These are phyloP conservation scores for Aschersonia sp. DNA, from an alignment of 2,329 filamentous ascomycete genomes.

Conservation along the genomic window DNA sequence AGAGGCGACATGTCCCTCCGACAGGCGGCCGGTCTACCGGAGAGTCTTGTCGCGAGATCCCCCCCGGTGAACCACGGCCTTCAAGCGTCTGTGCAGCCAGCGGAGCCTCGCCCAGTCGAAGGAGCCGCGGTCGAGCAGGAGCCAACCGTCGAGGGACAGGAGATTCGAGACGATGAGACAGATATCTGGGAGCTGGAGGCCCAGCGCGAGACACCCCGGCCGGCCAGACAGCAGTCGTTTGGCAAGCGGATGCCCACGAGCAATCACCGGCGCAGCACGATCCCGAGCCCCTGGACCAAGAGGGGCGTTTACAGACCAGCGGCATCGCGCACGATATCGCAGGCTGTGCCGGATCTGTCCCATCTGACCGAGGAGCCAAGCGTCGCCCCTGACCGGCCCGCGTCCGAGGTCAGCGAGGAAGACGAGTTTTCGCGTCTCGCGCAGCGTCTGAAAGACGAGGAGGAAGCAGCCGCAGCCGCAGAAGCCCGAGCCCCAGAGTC, in stretches of 20 bases:
- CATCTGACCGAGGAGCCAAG: constrained; percentile 3
- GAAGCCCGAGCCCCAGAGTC: constrained; percentile 7
- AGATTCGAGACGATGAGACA: constrained; percentile 24
- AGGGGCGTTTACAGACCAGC: constrained; percentile 6
- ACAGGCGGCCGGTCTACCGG: constrained; percentile 10
- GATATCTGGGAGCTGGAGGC: constrained; percentile 46
- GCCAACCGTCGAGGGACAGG: constrained; percentile 6
- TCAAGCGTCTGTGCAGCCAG: not conserved
- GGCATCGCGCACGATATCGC: constrained; percentile 2
- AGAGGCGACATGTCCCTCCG: constrained; percentile 19
- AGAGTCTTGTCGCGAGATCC: not conserved
- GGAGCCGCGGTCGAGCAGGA: not conserved
- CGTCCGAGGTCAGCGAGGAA: constrained; percentile 8
- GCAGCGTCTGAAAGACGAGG: constrained; percentile 10
- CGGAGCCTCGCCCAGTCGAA: not conserved
- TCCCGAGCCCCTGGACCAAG: constrained; percentile 26
- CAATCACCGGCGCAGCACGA: constrained; percentile 8
- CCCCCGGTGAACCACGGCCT: not conserved
- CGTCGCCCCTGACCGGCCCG: constrained; percentile 2
- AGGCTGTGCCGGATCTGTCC: constrained; percentile 5
- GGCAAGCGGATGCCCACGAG: constrained; percentile 10
- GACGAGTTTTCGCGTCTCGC: constrained; percentile 32
- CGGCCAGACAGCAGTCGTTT: constrained; percentile 15
- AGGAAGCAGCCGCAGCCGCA: constrained; percentile 5
- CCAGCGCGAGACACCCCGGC: constrained; percentile 26